These are phyloP conservation scores for Pichia nanzhaoensis DNA, from an alignment of 805 yeast genomes.

Conservation along the genomic window DNA sequence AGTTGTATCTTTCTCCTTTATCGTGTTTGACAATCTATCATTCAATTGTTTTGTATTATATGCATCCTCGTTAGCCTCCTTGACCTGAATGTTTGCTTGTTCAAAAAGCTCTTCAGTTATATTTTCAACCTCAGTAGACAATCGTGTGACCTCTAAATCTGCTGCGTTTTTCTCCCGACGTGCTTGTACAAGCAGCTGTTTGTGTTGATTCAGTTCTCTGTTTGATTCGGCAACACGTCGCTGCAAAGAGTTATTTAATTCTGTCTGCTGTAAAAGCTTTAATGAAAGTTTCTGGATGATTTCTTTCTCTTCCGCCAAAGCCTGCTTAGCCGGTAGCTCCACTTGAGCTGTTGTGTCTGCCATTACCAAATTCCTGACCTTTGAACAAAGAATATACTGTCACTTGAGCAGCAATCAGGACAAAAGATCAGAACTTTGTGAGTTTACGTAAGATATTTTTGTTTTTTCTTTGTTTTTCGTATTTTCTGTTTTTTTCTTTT, in stretches of 20 bases:
- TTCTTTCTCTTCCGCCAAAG: not conserved
- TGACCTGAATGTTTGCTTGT: conserved; percentile 82
- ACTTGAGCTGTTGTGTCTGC: no score
- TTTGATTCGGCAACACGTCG: conserved; percentile 28
- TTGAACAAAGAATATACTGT: no score
- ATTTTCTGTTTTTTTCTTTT: not conserved
- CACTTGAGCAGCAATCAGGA: no score
- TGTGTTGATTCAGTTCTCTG: conserved; percentile 22
- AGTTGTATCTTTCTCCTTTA: conserved; percentile 63
- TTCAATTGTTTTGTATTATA: conserved; percentile 55
- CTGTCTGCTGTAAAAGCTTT: conserved; percentile 24
- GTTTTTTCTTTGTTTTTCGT: no score
- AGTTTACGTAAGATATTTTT: no score
- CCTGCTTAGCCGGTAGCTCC: no score
- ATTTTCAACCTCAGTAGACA: conserved; percentile 62
- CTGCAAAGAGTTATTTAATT: conserved; percentile 12
- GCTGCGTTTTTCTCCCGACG: conserved; percentile 16
- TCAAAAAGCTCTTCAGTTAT: conserved; percentile 68
- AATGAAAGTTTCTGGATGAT: conserved; percentile 22
- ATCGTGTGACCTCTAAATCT: conserved; percentile 7
- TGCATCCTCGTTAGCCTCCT: conserved; percentile 65
- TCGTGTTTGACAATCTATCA: conserved; percentile 42
- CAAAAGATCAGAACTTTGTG: no score
- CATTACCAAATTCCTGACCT: no score
- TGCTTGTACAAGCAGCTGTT: conserved; percentile 14